Evolutionary conservation across 345 rosid genomes (phyloP), one percentile per base, ranked within the genome.

Genomic region (Heritiera littoralis): DNA sequence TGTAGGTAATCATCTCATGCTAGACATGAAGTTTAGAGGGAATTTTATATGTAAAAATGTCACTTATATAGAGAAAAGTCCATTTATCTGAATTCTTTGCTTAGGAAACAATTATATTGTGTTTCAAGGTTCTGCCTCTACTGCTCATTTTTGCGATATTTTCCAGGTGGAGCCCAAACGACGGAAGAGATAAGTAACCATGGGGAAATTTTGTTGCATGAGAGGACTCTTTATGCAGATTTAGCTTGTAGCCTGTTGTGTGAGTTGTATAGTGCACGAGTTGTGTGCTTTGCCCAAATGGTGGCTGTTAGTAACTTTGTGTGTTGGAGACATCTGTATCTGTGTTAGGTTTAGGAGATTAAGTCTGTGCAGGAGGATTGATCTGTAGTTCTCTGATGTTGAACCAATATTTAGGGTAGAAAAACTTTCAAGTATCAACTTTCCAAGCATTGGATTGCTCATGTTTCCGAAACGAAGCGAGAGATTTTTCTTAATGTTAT

Each of bases 141-240:
- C 15, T 54, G 35, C 30, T 72, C 49, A 72, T 54, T 54, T 48
- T 67, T 49, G 40, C 1, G 6, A 18, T 48, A 10, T 15, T 77
- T 81, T 76, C 35, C 91, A 91, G 92, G 88, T 89, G 81, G 92
- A 91, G 12, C 30, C 89, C 72, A 91, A 89, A 88, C 89, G 95
- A 2, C 86, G 86, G 76, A 91, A 89, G 87, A 84, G 92, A 82
- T 91, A 82, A 84, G 67, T 48, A 71, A 48, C 49, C 23, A 35
- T 9, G 59, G 72, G 84, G 80, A 49, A 49, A 51, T 79, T 63
- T 38, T 48, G 73, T 59, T 51, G 78, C 77, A 67, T 23, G 73
- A 73, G 79, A 43, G 45, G 7, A 70, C 75, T 74, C 20, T 9
- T 74, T 66, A 46, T 72, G 82, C 72, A 68, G 79, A 59, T 80